Evolutionary conservation across 129 eudicot genomes (phyloP).

Genomic region (Flaveria ramosissima): DNA sequence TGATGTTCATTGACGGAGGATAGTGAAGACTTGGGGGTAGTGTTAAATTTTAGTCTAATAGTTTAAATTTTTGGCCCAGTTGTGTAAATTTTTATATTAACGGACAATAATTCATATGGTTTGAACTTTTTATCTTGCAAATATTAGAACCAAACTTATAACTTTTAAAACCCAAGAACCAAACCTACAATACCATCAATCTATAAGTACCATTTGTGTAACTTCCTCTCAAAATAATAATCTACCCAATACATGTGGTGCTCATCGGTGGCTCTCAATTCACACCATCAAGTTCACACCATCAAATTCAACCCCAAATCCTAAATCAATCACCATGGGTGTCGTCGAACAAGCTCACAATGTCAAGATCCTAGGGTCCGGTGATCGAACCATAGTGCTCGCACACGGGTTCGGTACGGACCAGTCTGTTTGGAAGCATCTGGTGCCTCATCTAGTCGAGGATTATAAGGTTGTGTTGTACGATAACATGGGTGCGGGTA

Average conservation of each 20-base stretch:
- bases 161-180: no score
- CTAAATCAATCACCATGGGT: constrained; percentile 54
- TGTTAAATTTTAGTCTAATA: no score
- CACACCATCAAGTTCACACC: constrained; percentile 5
- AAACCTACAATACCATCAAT: no score
- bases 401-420: constrained; percentile 97
- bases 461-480: constrained; percentile 61
- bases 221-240: no score
- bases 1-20: no score
- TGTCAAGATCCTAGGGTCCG: constrained; percentile 71
- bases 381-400: constrained; percentile 53
- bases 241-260: constrained; percentile 27
- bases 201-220: no score
- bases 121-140: no score
- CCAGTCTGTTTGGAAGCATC: constrained; percentile 94
- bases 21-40: no score
- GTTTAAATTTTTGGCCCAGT: no score
- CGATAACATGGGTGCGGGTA: constrained; percentile 94
- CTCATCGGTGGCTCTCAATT: background rate
- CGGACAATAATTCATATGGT: no score
- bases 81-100: no score
- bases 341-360: constrained; percentile 87
- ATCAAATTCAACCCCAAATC: background rate
- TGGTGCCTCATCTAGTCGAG: constrained; percentile 76
- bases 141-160: no score